Conservation (phyloP, 2,329 filamentous ascomycete genomes). For the Sporothrix euskadiensis region DNA sequence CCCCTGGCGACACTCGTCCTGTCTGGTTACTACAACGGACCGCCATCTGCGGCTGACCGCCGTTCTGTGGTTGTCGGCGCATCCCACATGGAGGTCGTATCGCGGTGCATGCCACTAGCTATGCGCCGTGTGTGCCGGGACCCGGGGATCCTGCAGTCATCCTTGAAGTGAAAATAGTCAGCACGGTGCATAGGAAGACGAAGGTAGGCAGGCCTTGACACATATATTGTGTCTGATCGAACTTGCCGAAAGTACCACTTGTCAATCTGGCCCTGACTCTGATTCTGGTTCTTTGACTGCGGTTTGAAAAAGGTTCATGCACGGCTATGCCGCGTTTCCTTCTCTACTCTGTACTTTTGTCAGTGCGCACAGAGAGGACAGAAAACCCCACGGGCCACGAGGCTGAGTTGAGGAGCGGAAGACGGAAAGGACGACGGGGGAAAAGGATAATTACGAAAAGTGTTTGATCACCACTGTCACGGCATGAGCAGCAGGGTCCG, state of each 20-base stretch:
- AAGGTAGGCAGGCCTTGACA: neutral
- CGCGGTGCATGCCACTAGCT: neutral
- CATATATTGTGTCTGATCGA: neutral
- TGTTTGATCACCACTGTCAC: constrained; percentile 13
- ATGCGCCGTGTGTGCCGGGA: neutral
- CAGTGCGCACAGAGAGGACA: neutral
- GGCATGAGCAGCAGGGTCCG: neutral
- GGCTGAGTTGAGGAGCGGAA: neutral
- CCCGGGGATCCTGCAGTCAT: neutral
- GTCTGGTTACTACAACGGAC: neutral
- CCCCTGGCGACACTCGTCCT: neutral
- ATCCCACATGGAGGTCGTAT: no score
- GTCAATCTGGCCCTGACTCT: neutral
- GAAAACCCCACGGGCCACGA: neutral
- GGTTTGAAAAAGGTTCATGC: neutral
- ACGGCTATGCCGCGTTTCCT: neutral
- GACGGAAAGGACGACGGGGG: neutral
- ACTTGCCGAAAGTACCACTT: neutral
- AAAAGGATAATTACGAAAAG: neutral
- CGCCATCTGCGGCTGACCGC: neutral
- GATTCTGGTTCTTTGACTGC: neutral
- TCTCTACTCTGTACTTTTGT: neutral
- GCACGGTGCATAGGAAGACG: neutral
- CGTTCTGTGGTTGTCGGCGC: neutral
- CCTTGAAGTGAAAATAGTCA: neutral